Conservation (phyloP, 352 stramenopile genomes). For the Phytophthora megakarya region DNA sequence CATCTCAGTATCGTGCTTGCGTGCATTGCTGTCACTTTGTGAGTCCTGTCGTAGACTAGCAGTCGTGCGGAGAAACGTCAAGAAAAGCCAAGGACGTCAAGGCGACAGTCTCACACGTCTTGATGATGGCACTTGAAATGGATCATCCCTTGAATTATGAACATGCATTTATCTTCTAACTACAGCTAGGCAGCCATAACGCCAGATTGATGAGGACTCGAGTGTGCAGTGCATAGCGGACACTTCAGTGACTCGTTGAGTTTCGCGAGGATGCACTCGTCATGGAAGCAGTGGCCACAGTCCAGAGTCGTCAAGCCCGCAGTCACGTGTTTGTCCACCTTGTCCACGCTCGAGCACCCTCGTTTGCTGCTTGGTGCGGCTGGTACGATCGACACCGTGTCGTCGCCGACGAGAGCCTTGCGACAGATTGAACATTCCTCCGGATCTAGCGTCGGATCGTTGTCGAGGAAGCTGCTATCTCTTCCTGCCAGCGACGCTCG, state of each 20-base stretch:
- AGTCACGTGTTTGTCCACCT: constrained; percentile 35
- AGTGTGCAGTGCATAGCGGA: constrained; percentile 52
- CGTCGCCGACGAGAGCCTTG: constrained; percentile 42
- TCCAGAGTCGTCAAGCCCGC: constrained; percentile 74
- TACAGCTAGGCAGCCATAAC: constrained; percentile 17
- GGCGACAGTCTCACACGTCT: not conserved
- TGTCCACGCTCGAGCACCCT: constrained; percentile 21
- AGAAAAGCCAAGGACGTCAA: constrained; percentile 8
- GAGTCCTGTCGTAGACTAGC: constrained; percentile 8
- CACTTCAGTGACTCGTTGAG: constrained; percentile 76
- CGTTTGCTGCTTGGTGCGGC: constrained; percentile 21
- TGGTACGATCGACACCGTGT: constrained; percentile 45
- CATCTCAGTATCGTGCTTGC: no score
- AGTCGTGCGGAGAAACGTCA: constrained; percentile 6
- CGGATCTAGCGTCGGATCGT: constrained; percentile 34
- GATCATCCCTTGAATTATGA: constrained; percentile 23
- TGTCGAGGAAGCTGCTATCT: constrained; percentile 42
- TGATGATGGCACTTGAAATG: constrained; percentile 5
- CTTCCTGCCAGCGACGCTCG: constrained; percentile 41
- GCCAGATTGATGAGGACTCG: constrained; percentile 20
- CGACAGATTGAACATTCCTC: constrained; percentile 71
- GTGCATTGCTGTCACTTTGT: constrained; percentile 9
- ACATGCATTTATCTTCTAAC: constrained; percentile 7
- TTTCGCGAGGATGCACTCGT: constrained; percentile 86
- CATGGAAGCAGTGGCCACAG: constrained; percentile 86